Evolutionary conservation across 768 basidiomycete genomes (phyloP).

Genomic region (Auriscalpium vulgare): DNA sequence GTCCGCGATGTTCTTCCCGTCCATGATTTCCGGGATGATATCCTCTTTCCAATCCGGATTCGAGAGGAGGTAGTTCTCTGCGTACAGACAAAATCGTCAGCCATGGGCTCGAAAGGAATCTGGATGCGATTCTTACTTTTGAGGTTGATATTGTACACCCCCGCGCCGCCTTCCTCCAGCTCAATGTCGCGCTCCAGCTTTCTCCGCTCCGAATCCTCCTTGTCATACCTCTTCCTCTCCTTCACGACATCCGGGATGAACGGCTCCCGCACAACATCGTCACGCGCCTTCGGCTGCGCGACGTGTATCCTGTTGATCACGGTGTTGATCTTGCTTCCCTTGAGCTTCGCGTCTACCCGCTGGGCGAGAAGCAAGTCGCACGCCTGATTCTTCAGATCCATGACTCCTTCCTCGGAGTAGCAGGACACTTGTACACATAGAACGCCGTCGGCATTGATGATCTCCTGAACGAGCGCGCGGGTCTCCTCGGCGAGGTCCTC

Average conservation of each 20-base stretch:
- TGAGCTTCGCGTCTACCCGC: constrained; percentile 89
- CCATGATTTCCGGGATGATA: constrained; percentile 95
- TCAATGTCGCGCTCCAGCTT: constrained; percentile 77
- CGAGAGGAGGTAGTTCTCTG: constrained; percentile 86
- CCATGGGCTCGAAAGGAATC: background rate
- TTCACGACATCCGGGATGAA: constrained; percentile 85
- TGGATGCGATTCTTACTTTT: constrained; percentile 52
- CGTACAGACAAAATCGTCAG: constrained; percentile 3
- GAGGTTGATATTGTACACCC: constrained; percentile 85
- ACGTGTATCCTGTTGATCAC: constrained; percentile 96
- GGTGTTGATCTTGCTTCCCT: constrained; percentile 86
- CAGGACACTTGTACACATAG: constrained; percentile 82
- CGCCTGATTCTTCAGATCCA: constrained; percentile 90
- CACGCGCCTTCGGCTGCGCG: constrained; percentile 81
- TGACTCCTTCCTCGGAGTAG: constrained; percentile 95
- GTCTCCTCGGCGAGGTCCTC: constrained; percentile 75
- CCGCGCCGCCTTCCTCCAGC: constrained; percentile 79
- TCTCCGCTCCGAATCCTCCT: constrained; percentile 71
- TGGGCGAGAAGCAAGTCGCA: constrained; percentile 94
- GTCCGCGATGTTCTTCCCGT: constrained; percentile 98
- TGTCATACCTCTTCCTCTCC: constrained; percentile 76
- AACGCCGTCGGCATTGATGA: constrained; percentile 68
- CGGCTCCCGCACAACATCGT: constrained; percentile 80
- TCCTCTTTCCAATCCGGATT: constrained; percentile 95
- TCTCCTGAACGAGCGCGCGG: constrained; percentile 78